Evolutionary conservation across 345 rosid genomes (phyloP), one percentile per base, ranked within the genome.

Genomic region (Turnera subulata): DNA sequence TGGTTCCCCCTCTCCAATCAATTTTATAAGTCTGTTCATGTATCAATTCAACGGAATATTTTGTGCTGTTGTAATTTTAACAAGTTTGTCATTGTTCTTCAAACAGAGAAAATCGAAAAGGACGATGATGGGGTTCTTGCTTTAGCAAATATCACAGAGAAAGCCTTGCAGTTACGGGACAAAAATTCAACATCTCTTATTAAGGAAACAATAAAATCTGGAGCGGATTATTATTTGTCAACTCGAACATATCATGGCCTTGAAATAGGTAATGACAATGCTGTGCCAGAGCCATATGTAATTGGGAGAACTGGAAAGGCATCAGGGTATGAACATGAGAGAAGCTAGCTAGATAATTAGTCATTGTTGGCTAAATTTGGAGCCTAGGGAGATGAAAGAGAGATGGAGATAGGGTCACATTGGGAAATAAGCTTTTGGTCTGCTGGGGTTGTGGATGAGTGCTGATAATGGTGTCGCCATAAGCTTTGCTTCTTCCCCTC

Each of bases 281-380:
- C 90, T 46, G 29, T 15, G 1, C 83, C 89, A 0, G 91, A 83
- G 80, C 71, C 81, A 2, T 83, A 59, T 56, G 48, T 77, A 17
- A 67, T 81, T 49, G 99, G 99, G 37, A 80, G 86, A 76, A 80
- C 85, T 38, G 99, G 99, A 19, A 86, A 77, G 64, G 99, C 97
- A 14, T 59, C 70, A 2, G 66, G 62, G 48, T 71, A 71, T 26
- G 43, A 55, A 11, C 53, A 64, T 20, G 75, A 71, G 55, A 53
- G 46, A n/a, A 38, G 33, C 58, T 47, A 64, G 56, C 33, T n/a
- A 0, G 68, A 63, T 38, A 46, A 39, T 2, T 46, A n/a, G n/a
- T n/a, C n/a, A n/a, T n/a, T n/a, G n/a, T n/a, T n/a, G n/a, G n/a
- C n/a, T n/a, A n/a, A n/a, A n/a, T n/a, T n/a, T n/a, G n/a, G n/a